Evolutionary conservation across 441 rosid species (phyloP).

Genomic region (Erodium trifolium): DNA sequence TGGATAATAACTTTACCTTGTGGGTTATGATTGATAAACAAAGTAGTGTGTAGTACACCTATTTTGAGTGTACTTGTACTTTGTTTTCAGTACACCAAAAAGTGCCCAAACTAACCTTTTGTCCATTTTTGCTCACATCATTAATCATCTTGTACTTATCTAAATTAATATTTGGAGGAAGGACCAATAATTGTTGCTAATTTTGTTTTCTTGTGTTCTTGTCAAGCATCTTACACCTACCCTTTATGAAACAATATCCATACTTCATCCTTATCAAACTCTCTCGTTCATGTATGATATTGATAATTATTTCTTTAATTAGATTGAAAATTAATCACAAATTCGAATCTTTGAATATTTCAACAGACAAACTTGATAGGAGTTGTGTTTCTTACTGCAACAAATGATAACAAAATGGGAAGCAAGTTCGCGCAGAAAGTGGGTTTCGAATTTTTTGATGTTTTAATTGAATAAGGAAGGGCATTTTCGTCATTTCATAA

Average conservation of each 20-base stretch:
- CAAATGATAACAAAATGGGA: not conserved
- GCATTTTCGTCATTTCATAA: not conserved
- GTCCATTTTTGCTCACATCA: not conserved
- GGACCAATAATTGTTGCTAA: not conserved
- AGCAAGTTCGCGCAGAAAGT: not conserved
- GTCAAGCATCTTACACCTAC: not conserved
- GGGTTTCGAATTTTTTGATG: not conserved
- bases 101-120: not conserved
- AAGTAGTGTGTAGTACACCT: conserved; percentile 1
- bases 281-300: no score
- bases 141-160: not conserved
- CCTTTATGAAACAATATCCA: not conserved
- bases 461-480: not conserved
- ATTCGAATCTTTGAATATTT: no score
- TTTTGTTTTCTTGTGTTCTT: not conserved
- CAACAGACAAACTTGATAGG: no score
- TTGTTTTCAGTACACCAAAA: not conserved
- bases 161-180: not conserved
- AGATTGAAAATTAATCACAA: no score
- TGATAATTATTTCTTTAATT: no score
- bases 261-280: no score
- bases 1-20: no score
- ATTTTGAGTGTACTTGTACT: not conserved
- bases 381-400: not conserved
- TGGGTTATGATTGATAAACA: not conserved